Base-by-base conservation (phyloP, 345 rosid genomes). In the Salix viminalis region DNA sequence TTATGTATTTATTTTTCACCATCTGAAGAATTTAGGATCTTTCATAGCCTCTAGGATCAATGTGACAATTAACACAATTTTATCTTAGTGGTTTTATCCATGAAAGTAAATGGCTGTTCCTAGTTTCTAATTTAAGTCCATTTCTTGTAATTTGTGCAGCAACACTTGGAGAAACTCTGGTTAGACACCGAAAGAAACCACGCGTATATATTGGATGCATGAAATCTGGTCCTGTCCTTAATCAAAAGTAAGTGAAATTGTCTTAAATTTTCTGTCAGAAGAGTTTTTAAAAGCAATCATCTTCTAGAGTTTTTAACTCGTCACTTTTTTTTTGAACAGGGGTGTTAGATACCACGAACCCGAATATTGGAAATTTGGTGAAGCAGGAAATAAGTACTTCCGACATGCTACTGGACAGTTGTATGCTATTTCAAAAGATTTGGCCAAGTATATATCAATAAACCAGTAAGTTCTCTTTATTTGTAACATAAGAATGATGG, bases 301-400 rank as follows among this genome's bases (percentile, higher is more conserved):
- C 52, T 13, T 46, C 52, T 46, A 46, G 52, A 46, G n/a, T 46
- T 14, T 46, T 46, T 46, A 14, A 46, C 52, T 14, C 0, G 19
- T 46, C 52, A 46, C 52, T 14, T 46, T 46, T 14, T 46, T 46
- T 14, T 46, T 46, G 52, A 1, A 14, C 52, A 46, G 52, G 86
- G 98, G 98, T 30, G 98, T 96, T 74, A 89, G 99, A 72, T 96
- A 93, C 85, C 98, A 96, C 68, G 99, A 96, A 82, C 98, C 99
- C 0, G 97, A 93, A 88, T 82, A 89, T 79, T 95, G 99, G 98
- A 96, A 96, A 82, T 96, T 96, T 74, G 99, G 99, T 0, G 92
- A 89, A 76, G 75, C 92, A 4, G 99, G 99, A 83, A 96, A 93
- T 86, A 93, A 88, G 82, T 96, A 96, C 83, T 93, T 96, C 72